Base-by-base conservation (phyloP, 257 asterid genomes). In the Salvia hispanica region DNA sequence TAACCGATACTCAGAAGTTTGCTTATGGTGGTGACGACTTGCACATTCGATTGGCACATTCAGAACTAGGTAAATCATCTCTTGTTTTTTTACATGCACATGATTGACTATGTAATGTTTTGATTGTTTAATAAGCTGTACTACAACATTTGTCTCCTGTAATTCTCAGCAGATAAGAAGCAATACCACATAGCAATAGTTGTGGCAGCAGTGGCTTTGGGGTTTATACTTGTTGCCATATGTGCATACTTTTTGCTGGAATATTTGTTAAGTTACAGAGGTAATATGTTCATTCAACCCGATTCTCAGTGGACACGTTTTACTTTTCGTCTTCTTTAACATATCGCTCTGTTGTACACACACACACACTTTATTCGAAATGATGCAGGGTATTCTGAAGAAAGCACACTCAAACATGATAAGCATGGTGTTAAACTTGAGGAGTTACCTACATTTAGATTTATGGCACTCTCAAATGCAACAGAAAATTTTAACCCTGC, bases 1-100 rank as follows among this genome's bases (percentile, higher is more conserved):
- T 78, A 16, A 56, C 61, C 11, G 83, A 78, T 46, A 36, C 65
- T 5, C 78, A 71, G 33, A 33, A 71, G 57, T 62, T 78, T 63
- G 0, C 75, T 11, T 10, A 16, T 36, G 72, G 43, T 42, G 83
- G 77, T 6, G 46, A 47, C 0, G 78, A 66, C 39, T 64, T 78
- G 18, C 71, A 74, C 46, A 53, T 78, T 42, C 73, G 76, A 0
- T 25, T 78, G 36, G 65, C 80, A 4, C 2, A 40, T 62, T 71
- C 75, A 15, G 83, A 78, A 64, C 42, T 74, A 31, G 64, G 82
- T 69, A 72, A 0, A 5, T 1, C 45, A 45, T 9, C n/a, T 18
- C 12, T 12, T 12, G n/a, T n/a, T n/a, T n/a, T n/a, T n/a, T n/a
- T n/a, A n/a, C n/a, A n/a, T n/a, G n/a, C n/a, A n/a, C n/a, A n/a